phyloP scores from a whole-genome alignment of 768 basidiomycete species.

The Phylloporus sp. region DNA sequence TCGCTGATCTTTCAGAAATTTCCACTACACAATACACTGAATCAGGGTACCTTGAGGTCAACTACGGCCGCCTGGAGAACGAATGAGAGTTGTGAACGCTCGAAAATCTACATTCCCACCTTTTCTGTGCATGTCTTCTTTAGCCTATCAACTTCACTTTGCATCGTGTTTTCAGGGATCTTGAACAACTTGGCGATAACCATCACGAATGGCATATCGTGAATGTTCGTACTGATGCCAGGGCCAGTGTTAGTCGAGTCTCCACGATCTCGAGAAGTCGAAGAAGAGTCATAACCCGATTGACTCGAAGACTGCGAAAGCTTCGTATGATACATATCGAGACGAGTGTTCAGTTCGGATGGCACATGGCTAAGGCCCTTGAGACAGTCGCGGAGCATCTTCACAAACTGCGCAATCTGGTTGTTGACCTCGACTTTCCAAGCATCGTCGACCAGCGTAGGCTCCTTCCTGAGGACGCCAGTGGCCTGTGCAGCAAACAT shows the following conservation, averaged over 20 bases:
- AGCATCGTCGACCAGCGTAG: conserved; percentile 73
- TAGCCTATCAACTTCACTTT: conserved; percentile 69
- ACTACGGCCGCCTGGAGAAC: conserved; percentile 66
- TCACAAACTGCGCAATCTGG: conserved; percentile 87
- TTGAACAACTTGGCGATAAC: conserved; percentile 73
- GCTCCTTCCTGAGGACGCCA: conserved; percentile 84
- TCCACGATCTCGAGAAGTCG: conserved; percentile 50
- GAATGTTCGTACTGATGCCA: conserved; percentile 43
- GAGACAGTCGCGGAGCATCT: conserved; percentile 78
- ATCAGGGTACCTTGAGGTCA: conserved; percentile 70
- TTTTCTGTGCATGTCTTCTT: conserved; percentile 70
- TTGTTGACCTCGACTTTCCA: conserved; percentile 94
- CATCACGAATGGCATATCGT: conserved; percentile 75
- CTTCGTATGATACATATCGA: conserved; percentile 83
- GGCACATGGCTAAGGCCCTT: conserved; percentile 71
- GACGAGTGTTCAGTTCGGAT: conserved; percentile 72
- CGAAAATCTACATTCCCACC: conserved; percentile 32
- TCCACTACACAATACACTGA: neutral
- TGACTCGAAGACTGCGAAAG: conserved; percentile 63
- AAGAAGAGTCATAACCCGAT: conserved; percentile 64
- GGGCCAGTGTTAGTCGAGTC: conserved; percentile 44
- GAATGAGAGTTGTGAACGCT: neutral
- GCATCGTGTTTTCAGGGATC: conserved; percentile 60
- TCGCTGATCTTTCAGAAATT: conserved; percentile 8
- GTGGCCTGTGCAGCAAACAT: conserved; percentile 94